phyloP scores from a whole-genome alignment of 2,329 filamentous ascomycete species.

The Botrytis squamosa region DNA sequence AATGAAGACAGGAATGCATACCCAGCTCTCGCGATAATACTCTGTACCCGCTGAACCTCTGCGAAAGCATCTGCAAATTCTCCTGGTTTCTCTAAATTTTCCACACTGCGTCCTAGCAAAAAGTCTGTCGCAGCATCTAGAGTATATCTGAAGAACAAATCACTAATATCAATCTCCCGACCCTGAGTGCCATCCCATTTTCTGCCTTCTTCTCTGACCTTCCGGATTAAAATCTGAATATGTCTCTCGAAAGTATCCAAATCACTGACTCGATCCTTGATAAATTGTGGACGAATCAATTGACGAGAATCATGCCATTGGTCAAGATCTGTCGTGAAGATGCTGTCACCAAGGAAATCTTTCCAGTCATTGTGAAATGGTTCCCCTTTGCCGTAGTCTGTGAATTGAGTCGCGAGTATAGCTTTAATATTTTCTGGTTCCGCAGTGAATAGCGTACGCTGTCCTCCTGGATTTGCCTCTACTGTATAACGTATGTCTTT shows the following conservation, averaged over 20 bases:
- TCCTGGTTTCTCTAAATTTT: constrained; percentile 54
- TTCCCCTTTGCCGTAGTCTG: constrained; percentile 78
- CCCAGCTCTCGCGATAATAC: constrained; percentile 62
- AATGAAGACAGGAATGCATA: constrained; percentile 38
- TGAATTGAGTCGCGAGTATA: constrained; percentile 82
- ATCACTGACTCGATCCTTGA: constrained; percentile 79
- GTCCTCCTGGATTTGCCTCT: constrained; percentile 46
- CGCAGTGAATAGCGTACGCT: constrained; percentile 61
- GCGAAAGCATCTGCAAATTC: constrained; percentile 80
- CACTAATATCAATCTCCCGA: constrained; percentile 65
- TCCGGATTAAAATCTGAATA: constrained; percentile 67
- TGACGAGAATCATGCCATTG: constrained; percentile 79
- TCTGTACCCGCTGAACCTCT: constrained; percentile 74
- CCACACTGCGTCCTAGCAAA: constrained; percentile 73
- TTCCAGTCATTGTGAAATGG: constrained; percentile 73
- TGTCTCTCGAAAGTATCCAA: constrained; percentile 79
- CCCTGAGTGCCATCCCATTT: constrained; percentile 50
- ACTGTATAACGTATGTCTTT: constrained; percentile 52
- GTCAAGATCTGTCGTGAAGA: constrained; percentile 77
- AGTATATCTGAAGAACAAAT: constrained; percentile 81
- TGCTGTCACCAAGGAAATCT: constrained; percentile 72
- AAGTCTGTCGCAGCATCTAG: constrained; percentile 87
- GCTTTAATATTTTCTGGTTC: constrained; percentile 92
- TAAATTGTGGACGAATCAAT: constrained; percentile 82
- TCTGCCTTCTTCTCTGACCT: constrained; percentile 60